Evolutionary conservation across 495 filamentous ascomycete species (phyloP).

Genomic region (Podospora sp.): DNA sequence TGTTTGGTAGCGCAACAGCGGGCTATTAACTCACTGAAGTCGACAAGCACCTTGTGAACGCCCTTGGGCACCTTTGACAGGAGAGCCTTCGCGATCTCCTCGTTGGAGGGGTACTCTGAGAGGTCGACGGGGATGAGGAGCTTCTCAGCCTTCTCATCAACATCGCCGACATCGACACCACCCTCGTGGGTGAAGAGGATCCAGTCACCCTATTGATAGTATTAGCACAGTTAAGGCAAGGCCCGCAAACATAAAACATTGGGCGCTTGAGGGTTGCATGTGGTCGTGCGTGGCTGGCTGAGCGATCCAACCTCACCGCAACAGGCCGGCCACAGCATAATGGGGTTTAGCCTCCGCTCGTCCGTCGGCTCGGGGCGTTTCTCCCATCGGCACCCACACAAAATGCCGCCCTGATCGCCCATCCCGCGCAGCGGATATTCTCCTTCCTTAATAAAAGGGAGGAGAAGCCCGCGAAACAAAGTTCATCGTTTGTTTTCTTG

Average conservation of each 20-base stretch:
- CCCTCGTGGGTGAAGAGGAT: conserved; percentile 99
- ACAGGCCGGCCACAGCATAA: conserved; percentile 31
- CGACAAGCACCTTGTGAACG: conserved; percentile 94
- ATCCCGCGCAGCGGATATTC: conserved; percentile 15
- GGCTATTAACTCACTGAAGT: conserved; percentile 75
- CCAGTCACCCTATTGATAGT: conserved; percentile 82
- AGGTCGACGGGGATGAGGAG: conserved; percentile 96
- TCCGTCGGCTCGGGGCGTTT: conserved; percentile 42
- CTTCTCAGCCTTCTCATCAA: conserved; percentile 98
- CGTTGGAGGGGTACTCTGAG: conserved; percentile 91
- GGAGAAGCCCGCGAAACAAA: background rate
- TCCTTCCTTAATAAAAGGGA: conserved; percentile 16
- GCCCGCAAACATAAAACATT: background rate
- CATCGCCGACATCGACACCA: conserved; percentile 99
- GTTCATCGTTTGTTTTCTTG: conserved; percentile 15
- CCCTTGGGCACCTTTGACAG: conserved; percentile 93
- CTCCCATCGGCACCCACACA: conserved; percentile 22
- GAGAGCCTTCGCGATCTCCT: conserved; percentile 80
- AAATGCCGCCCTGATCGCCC: conserved; percentile 19
- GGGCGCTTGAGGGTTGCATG: background rate
- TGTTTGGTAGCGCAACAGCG: conserved; percentile 51
- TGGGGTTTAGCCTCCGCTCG: conserved; percentile 61
- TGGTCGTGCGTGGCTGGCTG: conserved; percentile 3
- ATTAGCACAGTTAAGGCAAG: conserved; percentile 30
- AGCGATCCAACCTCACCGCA: conserved; percentile 16